phyloP scores from a whole-genome alignment of 352 stramenopile species.

The Phytophthora multivora region DNA sequence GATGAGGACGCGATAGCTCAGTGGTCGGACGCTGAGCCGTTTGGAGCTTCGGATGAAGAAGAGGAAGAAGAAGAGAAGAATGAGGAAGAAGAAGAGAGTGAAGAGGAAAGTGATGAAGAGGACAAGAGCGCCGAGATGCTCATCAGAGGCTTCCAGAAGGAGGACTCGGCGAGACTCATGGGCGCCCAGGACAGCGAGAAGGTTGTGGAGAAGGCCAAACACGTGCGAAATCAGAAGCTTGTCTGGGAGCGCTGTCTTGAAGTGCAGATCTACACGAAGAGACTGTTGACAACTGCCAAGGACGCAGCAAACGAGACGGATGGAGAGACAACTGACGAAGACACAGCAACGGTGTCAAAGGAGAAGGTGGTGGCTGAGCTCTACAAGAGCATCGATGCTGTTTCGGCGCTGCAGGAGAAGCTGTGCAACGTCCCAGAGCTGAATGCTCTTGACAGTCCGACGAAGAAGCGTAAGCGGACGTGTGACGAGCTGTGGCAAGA shows the following conservation, averaged over 20 bases:
- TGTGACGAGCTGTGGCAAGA: constrained; percentile 63
- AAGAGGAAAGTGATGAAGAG: constrained; percentile 45
- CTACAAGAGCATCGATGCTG: constrained; percentile 63
- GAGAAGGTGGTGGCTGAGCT: constrained; percentile 49
- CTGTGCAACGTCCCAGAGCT: constrained; percentile 75
- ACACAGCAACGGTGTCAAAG: constrained; percentile 34
- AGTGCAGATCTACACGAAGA: constrained; percentile 87
- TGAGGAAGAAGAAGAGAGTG: constrained; percentile 36
- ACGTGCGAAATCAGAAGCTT: constrained; percentile 85
- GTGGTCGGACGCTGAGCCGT: constrained; percentile 86
- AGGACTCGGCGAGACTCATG: constrained; percentile 79
- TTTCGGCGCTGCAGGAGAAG: constrained; percentile 64
- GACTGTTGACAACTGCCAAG: constrained; percentile 64
- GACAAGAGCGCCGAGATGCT: constrained; percentile 73
- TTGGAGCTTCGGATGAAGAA: constrained; percentile 67
- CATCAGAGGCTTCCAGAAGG: constrained; percentile 79
- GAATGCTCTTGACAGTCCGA: constrained; percentile 8
- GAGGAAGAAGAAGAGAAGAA: constrained; percentile 46
- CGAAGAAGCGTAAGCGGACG: constrained; percentile 73
- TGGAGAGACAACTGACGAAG: constrained; percentile 32
- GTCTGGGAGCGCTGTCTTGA: constrained; percentile 87
- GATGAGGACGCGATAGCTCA: constrained; percentile 77
- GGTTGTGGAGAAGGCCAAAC: constrained; percentile 73
- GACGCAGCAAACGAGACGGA: constrained; percentile 23
- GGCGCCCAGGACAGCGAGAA: constrained; percentile 78